phyloP scores from a whole-genome alignment of 2,329 filamentous ascomycete species.

The Eutypella sp. region DNA sequence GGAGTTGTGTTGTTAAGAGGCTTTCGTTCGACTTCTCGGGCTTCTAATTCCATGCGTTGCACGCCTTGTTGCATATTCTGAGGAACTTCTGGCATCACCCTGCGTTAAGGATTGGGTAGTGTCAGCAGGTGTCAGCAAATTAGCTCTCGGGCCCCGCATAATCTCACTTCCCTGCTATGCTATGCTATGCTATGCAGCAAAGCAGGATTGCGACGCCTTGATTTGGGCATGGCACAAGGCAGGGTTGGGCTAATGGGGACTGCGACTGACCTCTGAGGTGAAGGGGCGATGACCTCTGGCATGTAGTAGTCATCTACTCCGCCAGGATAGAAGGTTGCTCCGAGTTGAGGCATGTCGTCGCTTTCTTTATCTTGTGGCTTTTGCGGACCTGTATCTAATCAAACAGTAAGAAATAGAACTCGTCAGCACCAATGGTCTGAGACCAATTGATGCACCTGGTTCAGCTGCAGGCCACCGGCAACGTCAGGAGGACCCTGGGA shows the following conservation, averaged over 20 bases:
- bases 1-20: conserved; percentile 26
- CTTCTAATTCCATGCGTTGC: conserved; percentile 82
- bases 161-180: neutral
- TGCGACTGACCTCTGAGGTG: conserved; percentile 49
- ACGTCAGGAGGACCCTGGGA: neutral
- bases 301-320: conserved; percentile 57
- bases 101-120: conserved; percentile 35
- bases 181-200: neutral
- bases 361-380: conserved; percentile 28
- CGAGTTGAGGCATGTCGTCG: conserved; percentile 41
- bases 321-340: conserved; percentile 55
- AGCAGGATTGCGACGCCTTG: too few species aligned
- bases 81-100: conserved; percentile 91
- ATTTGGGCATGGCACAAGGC: too few species aligned
- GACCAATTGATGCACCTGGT: conserved; percentile 4
- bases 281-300: conserved; percentile 54
- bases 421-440: conserved; percentile 15
- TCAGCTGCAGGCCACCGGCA: conserved; percentile 1
- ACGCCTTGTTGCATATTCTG: conserved; percentile 96
- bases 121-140: conserved; percentile 1
- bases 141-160: neutral
- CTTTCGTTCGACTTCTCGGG: conserved; percentile 44
- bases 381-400: conserved; percentile 23
- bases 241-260: too few species aligned
- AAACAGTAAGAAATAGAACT: conserved; percentile 19